Base-by-base conservation (phyloP, 805 yeast genomes). In the Pichia gijzeniarum region DNA sequence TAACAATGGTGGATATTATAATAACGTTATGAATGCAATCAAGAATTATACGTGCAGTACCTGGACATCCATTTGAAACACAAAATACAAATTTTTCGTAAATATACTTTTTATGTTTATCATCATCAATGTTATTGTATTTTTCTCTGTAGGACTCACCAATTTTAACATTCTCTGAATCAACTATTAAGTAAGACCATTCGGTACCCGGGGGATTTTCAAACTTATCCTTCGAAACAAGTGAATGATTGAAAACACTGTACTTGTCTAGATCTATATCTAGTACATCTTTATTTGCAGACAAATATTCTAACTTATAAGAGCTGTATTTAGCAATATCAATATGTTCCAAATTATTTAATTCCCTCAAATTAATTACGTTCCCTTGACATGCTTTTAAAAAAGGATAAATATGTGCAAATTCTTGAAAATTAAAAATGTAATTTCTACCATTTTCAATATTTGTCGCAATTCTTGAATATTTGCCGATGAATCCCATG, bases 11-110 rank as follows among this genome's bases (percentile, higher is more conserved):
- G 14, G 45, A 35, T 1, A 50, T 33, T 9, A 44, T 27, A 14
- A 50, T 45, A n/a, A 47, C 28, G 22, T 47, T 34, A 35, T 50
- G 47, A 33, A 42, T 27, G 12, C 47, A 40, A 36, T 50, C 53
- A 3, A 50, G 27, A 4, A 45, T 27, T 3, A 50, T 44, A 19
- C 33, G 22, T 22, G 38, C 28, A 9, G 41, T 5, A 10, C 48
- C 53, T 4, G 53, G 48, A 42, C 53, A 50, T 12, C 18, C 17
- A 17, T 19, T 10, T 9, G 38, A 27, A 5, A 44, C 33, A 21
- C 53, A 50, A 19, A 28, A 27, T 3, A 45, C 12, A 37, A 30
- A 18, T 5, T 38, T 35, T 18, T 41, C 47, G 34, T 37, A 47
- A 20, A 47, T 19, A 34, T 40, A 39, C 12, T 28, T 18, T n/a